Percentiles rank a stretch among this genome's conserved stretches.
phyloP scores from a whole-genome alignment of 305 asterid genomes.

The Fraxinus ornus region DNA sequence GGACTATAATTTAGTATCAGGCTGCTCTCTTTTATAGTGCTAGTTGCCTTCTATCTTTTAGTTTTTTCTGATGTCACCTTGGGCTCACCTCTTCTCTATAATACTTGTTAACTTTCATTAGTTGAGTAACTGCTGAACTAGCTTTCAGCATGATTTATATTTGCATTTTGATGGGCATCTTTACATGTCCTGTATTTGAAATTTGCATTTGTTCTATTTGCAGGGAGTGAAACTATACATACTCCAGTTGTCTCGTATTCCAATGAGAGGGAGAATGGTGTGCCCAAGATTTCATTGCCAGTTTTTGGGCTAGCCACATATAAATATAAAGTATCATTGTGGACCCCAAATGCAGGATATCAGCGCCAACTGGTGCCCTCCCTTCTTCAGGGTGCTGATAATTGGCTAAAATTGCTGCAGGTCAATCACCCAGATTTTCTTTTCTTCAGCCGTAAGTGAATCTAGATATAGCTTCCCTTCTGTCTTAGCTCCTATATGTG shows the following conservation, averaged over 20 bases:
- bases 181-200: not conserved
- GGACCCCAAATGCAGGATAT: conserved; percentile 61
- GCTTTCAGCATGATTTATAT: not conserved
- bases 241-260: conserved; percentile 51
- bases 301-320: conserved; percentile 84
- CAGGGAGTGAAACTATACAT: conserved; percentile 55
- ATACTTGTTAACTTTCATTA: not conserved
- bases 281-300: conserved; percentile 61
- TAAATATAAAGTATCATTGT: conserved; percentile 64
- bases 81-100: not conserved
- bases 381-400: conserved; percentile 67
- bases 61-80: conserved; percentile 3
- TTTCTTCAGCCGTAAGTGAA: conserved; percentile 72
- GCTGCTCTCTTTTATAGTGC: not conserved
- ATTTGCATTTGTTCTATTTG: conserved; percentile 14
- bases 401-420: conserved; percentile 52
- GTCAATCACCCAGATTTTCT: conserved; percentile 87
- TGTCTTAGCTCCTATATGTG: not conserved
- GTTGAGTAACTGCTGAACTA: not conserved
- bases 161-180: not conserved
- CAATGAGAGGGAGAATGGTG: conserved; percentile 44
- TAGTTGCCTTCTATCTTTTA: not conserved
- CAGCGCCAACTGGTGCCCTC: conserved; percentile 50
- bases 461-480: conserved; percentile 5
- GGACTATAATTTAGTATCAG: not conserved